Evolutionary conservation across 805 yeast species (phyloP), one percentile per base, ranked within the genome.

Genomic region (Phaffomyces opuntiae): DNA sequence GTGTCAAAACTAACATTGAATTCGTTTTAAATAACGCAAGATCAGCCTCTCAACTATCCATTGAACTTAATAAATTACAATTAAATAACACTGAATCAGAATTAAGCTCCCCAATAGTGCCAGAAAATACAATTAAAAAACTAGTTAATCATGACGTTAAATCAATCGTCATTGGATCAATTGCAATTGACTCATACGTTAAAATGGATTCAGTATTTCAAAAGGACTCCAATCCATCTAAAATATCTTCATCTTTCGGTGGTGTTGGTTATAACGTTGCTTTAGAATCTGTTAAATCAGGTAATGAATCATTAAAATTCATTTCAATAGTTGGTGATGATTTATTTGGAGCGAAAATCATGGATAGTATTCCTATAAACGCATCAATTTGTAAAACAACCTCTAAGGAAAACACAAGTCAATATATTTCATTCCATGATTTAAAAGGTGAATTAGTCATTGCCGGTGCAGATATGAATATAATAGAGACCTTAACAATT

Each of bases 181-280:
- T 88, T 25, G 95, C 95, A 0, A 63, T 83, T 34, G 96, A 88
- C 59, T 69, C 86, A 0, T 77, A 82, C 6, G 77, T 87, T 51
- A 69, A 71, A 13, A 55, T 83, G 7, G 52, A 60, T 1, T 50
- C 55, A 14, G 55, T 59, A 27, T 53, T 59, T 6, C 54, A 73
- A 53, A 63, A 66, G 12, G 91, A 91, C 48, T 87, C 96, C 3
- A 84, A 84, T 52, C 93, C 93, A 0, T 89, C 93, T 0, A 58
- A 55, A 0, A 71, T 77, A 7, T 54, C 62, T 1, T 71, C 80
- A 3, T 69, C 83, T 0, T 60, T 87, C 9, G 96, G 96, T 1
- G 96, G 96, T 1, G 96, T 88, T 2, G 96, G 88, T 0, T 81
- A 75, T 60, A 88, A 89, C 55, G 80, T 88, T 14, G 80, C 87